A percentile compares a stretch with the other conserved stretches of the same genome.
Evolutionary conservation across 75 land plant genomes (phyloP).

Genomic region (Selaginella moellendorffii): DNA sequence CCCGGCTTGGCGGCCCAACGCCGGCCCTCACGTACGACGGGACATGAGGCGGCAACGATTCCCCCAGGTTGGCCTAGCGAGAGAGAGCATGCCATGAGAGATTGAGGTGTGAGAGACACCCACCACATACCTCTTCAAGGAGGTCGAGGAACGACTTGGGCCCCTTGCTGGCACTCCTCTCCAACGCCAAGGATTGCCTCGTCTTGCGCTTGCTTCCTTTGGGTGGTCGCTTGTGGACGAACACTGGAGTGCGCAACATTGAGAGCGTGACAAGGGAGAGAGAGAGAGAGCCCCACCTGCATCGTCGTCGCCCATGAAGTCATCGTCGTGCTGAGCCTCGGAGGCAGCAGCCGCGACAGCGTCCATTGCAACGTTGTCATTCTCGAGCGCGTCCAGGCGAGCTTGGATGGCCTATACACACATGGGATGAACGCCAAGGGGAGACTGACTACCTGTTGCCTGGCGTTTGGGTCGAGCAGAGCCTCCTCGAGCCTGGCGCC

Average conservation of each 20-base stretch:
- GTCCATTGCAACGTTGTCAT: conserved; percentile 49
- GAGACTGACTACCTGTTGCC: conserved; percentile 40
- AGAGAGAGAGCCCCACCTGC: no score
- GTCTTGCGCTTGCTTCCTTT: conserved; percentile 59
- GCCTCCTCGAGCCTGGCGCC: conserved; percentile 59
- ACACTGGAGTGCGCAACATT: no score
- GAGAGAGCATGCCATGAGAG: no score
- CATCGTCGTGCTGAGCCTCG: conserved; percentile 45
- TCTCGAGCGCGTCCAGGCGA: conserved; percentile 71
- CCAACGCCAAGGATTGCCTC: conserved; percentile 71
- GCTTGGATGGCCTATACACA: conserved; percentile 51
- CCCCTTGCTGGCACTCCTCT: conserved; percentile 55
- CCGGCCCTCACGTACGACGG: conserved; percentile 82
- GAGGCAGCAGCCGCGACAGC: no score
- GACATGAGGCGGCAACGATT: conserved; percentile 71
- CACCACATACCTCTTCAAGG: conserved; percentile 78
- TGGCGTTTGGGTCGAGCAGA: conserved; percentile 46
- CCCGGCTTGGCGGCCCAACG: conserved; percentile 91
- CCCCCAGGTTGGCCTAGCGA: conserved; percentile 70
- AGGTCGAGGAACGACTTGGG: conserved; percentile 65
- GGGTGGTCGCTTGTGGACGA: conserved; percentile 38
- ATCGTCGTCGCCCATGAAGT: conserved; percentile 48
- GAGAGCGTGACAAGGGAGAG: no score
- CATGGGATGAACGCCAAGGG: background rate
- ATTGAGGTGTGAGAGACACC: no score